Conservation (phyloP, 305 asterid species). For the Solanum chacoense region DNA sequence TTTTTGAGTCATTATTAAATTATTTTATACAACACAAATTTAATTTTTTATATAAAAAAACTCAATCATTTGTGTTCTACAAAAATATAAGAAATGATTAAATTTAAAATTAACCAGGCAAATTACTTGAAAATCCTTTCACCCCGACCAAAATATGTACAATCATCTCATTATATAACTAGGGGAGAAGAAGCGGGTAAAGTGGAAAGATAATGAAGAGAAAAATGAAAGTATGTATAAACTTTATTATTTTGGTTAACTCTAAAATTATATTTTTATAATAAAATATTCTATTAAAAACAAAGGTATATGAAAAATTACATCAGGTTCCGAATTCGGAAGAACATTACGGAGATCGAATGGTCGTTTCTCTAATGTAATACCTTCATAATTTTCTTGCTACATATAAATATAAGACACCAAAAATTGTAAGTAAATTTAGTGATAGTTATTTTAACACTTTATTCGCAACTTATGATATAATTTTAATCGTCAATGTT, state of each 20-base stretch:
- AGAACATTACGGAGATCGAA: neutral
- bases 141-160: neutral
- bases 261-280: neutral
- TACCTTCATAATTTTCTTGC: neutral
- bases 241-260: too few species aligned
- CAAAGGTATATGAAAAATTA: neutral
- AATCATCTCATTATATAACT: neutral
- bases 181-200: neutral
- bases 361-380: neutral
- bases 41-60: too few species aligned
- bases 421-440: neutral
- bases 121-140: neutral
- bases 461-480: neutral
- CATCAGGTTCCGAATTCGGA: neutral
- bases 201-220: neutral
- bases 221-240: neutral
- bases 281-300: neutral
- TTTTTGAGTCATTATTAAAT: neutral
- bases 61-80: neutral
- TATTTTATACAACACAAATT: neutral
- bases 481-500: too few species aligned
- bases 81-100: neutral
- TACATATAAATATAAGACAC: neutral
- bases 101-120: neutral
- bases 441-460: too few species aligned